These are phyloP conservation scores for Phytophthora foliorum DNA, from an alignment of 352 stramenopile genomes.

Conservation along the genomic window DNA sequence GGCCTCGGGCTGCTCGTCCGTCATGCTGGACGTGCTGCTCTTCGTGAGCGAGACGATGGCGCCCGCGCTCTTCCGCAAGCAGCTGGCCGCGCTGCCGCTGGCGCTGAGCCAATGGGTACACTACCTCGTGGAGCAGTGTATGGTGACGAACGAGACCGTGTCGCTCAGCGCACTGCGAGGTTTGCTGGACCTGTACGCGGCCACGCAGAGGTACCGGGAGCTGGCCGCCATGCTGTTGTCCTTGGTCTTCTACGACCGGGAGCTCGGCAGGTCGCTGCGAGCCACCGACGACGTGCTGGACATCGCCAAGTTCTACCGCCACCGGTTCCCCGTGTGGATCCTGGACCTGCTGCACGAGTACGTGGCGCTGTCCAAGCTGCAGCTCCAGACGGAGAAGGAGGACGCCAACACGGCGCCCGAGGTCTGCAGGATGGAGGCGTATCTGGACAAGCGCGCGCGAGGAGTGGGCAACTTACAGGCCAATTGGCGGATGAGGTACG, in stretches of 20 bases:
- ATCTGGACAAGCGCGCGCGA: conserved; percentile 72
- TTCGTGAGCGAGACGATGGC: conserved; percentile 86
- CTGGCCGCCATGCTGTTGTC: conserved; percentile 66
- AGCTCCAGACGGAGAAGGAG: conserved; percentile 61
- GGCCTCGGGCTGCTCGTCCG: conserved; percentile 55
- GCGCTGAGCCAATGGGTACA: conserved; percentile 74
- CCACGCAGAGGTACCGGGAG: conserved; percentile 59
- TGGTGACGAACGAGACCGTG: conserved; percentile 58
- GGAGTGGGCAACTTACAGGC: conserved; percentile 63
- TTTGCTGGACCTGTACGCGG: conserved; percentile 56
- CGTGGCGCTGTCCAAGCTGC: conserved; percentile 59
- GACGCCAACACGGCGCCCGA: conserved; percentile 57
- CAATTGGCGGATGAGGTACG: conserved; percentile 80
- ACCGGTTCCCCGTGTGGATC: conserved; percentile 62
- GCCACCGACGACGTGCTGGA: conserved; percentile 63
- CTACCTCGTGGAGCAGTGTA: conserved; percentile 68
- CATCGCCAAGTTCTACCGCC: conserved; percentile 59
- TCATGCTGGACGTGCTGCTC: conserved; percentile 79
- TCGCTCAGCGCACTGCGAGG: conserved; percentile 56
- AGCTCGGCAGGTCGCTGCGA: conserved; percentile 41
- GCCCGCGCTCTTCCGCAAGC: conserved; percentile 52
- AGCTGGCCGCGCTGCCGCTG: conserved; percentile 50
- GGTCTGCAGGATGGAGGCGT: conserved; percentile 38
- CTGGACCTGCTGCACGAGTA: conserved; percentile 70
- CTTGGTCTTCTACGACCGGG: conserved; percentile 57